These are phyloP conservation scores for Penicillium turbatum DNA, from an alignment of 495 filamentous ascomycete genomes.

Conservation along the genomic window DNA sequence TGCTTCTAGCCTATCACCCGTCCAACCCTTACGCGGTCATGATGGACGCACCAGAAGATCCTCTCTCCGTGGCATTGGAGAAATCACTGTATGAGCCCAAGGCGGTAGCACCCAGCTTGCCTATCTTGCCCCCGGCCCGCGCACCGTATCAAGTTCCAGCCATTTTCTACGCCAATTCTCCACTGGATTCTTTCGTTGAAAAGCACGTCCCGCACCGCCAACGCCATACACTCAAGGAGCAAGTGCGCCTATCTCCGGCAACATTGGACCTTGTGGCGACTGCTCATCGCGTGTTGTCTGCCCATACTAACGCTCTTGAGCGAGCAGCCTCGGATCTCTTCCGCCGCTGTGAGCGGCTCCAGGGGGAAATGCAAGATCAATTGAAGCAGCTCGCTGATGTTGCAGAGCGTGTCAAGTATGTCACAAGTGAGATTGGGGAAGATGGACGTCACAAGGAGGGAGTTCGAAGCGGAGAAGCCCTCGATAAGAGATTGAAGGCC, in stretches of 20 bases:
- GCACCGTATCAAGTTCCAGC: conserved; percentile 67
- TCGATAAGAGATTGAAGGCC: conserved; percentile 57
- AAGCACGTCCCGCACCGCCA: conserved; percentile 56
- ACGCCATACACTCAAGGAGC: conserved; percentile 59
- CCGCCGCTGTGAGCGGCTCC: conserved; percentile 67
- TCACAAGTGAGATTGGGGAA: conserved; percentile 59
- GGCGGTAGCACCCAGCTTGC: conserved; percentile 17
- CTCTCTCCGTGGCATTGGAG: conserved; percentile 30
- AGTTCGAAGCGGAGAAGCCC: conserved; percentile 43
- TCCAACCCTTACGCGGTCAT: conserved; percentile 59
- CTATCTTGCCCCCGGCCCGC: conserved; percentile 44
- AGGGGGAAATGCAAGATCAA: conserved; percentile 67
- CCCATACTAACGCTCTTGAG: conserved; percentile 68
- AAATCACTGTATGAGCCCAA: conserved; percentile 28
- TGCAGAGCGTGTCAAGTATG: conserved; percentile 58
- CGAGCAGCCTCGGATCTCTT: conserved; percentile 78
- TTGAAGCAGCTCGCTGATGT: conserved; percentile 64
- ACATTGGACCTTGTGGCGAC: conserved; percentile 72
- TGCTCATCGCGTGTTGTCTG: conserved; percentile 68
- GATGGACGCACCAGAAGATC: conserved; percentile 59
- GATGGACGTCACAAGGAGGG: conserved; percentile 39
- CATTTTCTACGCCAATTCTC: conserved; percentile 55
- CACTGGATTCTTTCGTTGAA: conserved; percentile 58
- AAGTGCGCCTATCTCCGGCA: conserved; percentile 68
- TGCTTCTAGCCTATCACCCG: conserved; percentile 66